Evolutionary conservation across 108 stramenopile genomes (phyloP), one percentile per base, ranked within the genome.

Genomic region (Skeletonema grethae): DNA sequence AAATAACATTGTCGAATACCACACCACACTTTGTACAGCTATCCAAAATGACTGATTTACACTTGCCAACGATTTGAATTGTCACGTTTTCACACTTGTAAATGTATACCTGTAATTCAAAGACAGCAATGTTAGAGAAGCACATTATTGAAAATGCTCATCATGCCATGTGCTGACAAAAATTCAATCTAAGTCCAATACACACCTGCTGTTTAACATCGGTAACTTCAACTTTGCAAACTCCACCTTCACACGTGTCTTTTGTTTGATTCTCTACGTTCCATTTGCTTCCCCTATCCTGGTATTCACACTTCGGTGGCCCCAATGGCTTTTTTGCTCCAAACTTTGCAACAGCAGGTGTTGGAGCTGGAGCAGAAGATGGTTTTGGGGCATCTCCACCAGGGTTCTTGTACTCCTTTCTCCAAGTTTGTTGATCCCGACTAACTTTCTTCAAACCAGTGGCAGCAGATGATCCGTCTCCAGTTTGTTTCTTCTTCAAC

Each of bases 391-490:
- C 79, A n/a, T 65, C 72, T 1, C 60, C 89, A 43, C 71, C 87
- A 7, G 71, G 50, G 36, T 82, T 70, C 75, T 93, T 87, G 89
- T 85, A 98, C 72, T 97, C 98, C 81, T 94, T 88, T 31, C 96
- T 79, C 96, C 96, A 98, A 15, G 98, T 98, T 82, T 98, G 96
- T 83, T 91, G 89, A 65, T 98, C 98, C 74, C 87, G 90, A 24
- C 90, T 85, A 62, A 97, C 98, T 76, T 96, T 93, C 70, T 88
- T 91, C 28, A 98, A 82, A 18, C 98, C 98, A 11, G 92, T 95
- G 15, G 98, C 94, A 7, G 96, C 93, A 9, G 90, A 90, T 50
- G 76, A 70, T 30, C 92, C 95, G 75, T 95, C 94, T 3, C 67
- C 76, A 38, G 81, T 86, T 67, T 77, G 65, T 48, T 89, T 90